Evolutionary conservation across 148 eudicot genomes (phyloP), one percentile per base, ranked within the genome.

Genomic region (Drosera capensis): DNA sequence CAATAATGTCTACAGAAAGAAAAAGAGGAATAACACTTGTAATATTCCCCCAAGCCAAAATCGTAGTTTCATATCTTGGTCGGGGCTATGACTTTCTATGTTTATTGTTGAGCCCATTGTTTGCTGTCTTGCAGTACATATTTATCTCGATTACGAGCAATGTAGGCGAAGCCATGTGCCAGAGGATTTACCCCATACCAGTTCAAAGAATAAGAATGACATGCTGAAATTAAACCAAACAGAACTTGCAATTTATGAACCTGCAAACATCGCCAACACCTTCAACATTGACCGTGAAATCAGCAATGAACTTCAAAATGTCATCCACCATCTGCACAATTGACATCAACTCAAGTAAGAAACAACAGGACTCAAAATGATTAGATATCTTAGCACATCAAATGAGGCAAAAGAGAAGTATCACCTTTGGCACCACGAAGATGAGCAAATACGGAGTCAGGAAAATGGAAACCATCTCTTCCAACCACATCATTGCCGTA

Each of bases 261-360:
- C 97, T 80, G 90, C 97, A 90, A 38, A 90, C 93, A 60, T 84
- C 77, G 23, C 97, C 97, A 48, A 90, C 93, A 37, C 97, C 97
- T 66, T 83, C 93, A 36, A 84, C 64, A 51, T 80, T 55, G 44
- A 73, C 87, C 2, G 97, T 90, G 62, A 75, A 84, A 55, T 84
- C 85, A 2, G 67, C 25, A 52, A 90, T 80, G 66, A 90, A 90
- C 45, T 84, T 79, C 71, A 90, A 59, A 62, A 84, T 78, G 45
- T 69, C 82, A 47, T 84, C 84, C 48, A 80, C 93, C 39, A 79
- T 62, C 95, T 84, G 84, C 68, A 65, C 63, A 15, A 35, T 35
- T 29, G 35, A 65, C 25, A 57, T 21, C 45, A n/a, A n/a, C n/a
- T n/a, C n/a, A n/a, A n/a, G n/a, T n/a, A n/a, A n/a, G 4, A 25